These are phyloP conservation scores for Saccharomyces kudriavzevii DNA, from an alignment of 805 yeast species.

Conservation along the genomic window DNA sequence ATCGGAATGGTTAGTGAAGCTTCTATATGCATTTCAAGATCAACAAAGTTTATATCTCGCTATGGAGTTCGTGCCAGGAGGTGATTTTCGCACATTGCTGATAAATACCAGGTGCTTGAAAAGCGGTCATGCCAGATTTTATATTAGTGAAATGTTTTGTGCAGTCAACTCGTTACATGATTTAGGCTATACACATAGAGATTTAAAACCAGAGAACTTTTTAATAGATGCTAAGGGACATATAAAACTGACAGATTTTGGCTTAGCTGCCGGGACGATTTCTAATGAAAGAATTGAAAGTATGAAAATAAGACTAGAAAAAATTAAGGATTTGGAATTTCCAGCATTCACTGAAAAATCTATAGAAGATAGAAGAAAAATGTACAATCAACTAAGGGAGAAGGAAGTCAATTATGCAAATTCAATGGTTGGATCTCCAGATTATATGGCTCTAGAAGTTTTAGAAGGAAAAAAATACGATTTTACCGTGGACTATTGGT, in stretches of 20 bases:
- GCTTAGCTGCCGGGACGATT: conserved; percentile 93
- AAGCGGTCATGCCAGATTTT: conserved; percentile 93
- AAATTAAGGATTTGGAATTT: conserved; percentile 68
- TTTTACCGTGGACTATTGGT: conserved; percentile 97
- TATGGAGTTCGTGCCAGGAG: conserved; percentile 99
- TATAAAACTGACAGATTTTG: conserved; percentile 78
- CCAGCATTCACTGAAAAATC: conserved; percentile 59
- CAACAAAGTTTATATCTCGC: conserved; percentile 83
- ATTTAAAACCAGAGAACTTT: conserved; percentile 90
- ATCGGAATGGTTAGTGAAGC: conserved; percentile 90
- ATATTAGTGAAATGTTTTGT: conserved; percentile 91
- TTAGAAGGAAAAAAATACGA: conserved; percentile 89
- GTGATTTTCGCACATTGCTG: conserved; percentile 89
- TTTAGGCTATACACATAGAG: conserved; percentile 94
- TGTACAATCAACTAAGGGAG: conserved; percentile 72
- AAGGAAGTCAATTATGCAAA: conserved; percentile 79
- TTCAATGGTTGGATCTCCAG: conserved; percentile 96
- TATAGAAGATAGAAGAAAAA: conserved; percentile 76
- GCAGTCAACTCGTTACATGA: conserved; percentile 90
- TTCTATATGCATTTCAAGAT: conserved; percentile 93
- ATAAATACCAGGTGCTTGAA: conserved; percentile 88
- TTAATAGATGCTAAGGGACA: conserved; percentile 71
- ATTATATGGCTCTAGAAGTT: conserved; percentile 97
- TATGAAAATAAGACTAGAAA: conserved; percentile 63
- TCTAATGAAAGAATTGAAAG: conserved; percentile 89